phyloP scores from a whole-genome alignment of 148 eudicot genomes.

The Chenopodium album region DNA sequence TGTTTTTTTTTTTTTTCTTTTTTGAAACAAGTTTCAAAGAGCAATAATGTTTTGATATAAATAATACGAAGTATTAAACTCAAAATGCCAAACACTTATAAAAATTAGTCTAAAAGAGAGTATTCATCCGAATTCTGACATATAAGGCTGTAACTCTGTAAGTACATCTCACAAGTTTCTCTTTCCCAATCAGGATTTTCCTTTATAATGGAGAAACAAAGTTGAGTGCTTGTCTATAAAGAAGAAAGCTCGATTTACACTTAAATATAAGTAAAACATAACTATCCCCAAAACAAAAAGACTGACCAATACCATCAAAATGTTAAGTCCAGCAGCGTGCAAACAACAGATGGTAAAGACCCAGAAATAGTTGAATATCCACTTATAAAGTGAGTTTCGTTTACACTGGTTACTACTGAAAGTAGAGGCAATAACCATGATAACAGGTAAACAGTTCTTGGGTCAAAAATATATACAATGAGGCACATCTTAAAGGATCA shows the following conservation, averaged over 20 bases:
- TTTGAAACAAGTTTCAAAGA: too few species aligned
- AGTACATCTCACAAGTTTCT: too few species aligned
- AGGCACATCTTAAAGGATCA: constrained; percentile 55
- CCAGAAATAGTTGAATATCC: constrained; percentile 12
- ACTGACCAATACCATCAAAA: constrained; percentile 24
- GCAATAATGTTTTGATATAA: too few species aligned
- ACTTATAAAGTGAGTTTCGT: constrained; percentile 18
- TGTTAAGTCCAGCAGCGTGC: constrained; percentile 18
- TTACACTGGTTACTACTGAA: constrained; percentile 16
- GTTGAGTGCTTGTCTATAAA: neutral
- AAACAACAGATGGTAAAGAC: constrained; percentile 15
- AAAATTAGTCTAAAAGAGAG: too few species aligned
- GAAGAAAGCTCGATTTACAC: neutral
- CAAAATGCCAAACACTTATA: too few species aligned
- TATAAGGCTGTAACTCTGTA: too few species aligned
- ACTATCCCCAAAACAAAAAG: neutral
- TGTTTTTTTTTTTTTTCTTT: too few species aligned
- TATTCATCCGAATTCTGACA: too few species aligned
- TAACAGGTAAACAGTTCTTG: neutral
- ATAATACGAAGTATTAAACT: too few species aligned
- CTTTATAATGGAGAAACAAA: too few species aligned
- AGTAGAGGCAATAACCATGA: constrained; percentile 7
- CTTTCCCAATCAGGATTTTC: too few species aligned
- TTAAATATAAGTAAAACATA: neutral
- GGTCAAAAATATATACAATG: constrained; percentile 22